phyloP scores from a whole-genome alignment of 257 asterid genomes.

The Solanum clarkiae region DNA sequence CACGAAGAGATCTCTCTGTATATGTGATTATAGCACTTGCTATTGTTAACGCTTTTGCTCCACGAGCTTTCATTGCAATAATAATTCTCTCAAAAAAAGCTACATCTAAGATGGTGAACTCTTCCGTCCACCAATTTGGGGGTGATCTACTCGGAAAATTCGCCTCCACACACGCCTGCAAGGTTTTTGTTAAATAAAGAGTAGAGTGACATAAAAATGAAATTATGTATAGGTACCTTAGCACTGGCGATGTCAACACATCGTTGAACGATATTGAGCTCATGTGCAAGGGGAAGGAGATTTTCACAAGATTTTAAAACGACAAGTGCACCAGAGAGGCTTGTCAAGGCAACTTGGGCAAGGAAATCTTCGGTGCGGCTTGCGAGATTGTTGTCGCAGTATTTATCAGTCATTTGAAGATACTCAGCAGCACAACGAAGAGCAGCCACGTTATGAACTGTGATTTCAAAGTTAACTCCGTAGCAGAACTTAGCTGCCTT shows the following conservation, averaged over 20 bases:
- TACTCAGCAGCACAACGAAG: conserved; percentile 87
- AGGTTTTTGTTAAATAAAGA: background rate
- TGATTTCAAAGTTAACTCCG: conserved; percentile 92
- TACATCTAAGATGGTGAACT: conserved; percentile 61
- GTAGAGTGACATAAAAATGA: too few species aligned
- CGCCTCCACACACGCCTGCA: conserved; percentile 85
- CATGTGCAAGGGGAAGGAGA: conserved; percentile 80
- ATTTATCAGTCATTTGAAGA: conserved; percentile 80
- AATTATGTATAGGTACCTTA: conserved; percentile 31
- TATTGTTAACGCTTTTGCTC: conserved; percentile 64
- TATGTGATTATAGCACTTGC: conserved; percentile 82
- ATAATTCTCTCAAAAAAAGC: conserved; percentile 53
- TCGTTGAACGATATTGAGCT: conserved; percentile 54
- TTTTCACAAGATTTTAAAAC: conserved; percentile 76
- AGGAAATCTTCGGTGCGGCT: conserved; percentile 82
- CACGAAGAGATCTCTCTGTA: conserved; percentile 61
- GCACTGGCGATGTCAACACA: conserved; percentile 77
- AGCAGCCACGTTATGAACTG: conserved; percentile 85
- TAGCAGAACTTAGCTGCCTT: conserved; percentile 92
- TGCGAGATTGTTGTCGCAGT: conserved; percentile 60
- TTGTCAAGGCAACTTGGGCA: conserved; percentile 66
- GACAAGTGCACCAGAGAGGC: conserved; percentile 74
- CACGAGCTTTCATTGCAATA: conserved; percentile 48
- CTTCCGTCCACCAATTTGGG: conserved; percentile 98
- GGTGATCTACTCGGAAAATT: conserved; percentile 95